Base-by-base conservation (phyloP, 495 filamentous ascomycete species). In the Tetracladium setigerum region DNA sequence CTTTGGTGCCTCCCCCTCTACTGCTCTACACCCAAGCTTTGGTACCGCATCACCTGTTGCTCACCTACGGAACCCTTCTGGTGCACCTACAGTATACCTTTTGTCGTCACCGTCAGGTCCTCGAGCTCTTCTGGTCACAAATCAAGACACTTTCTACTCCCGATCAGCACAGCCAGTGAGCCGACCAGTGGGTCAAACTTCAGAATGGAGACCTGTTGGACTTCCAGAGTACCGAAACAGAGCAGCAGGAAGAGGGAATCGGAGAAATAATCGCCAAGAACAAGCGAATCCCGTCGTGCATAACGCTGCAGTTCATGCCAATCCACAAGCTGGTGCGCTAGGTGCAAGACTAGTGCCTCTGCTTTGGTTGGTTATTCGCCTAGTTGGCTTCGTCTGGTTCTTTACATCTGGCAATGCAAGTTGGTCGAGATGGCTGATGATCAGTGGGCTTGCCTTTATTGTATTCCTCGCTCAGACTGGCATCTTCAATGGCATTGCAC, bases 351-450 rank as follows among this genome's bases (percentile, higher is more conserved):
- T 71, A 32, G 65, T 78, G 55, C 67, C 81, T 41, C 74, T 79
- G 17, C 58, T 92, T 16, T 95, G 87, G 87, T 72, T 92, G 14
- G 65, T 92, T n/a, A 64, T 87, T 38, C 79, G 87, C 27, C 63
- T 95, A 15, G 76, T 80, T 36, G 73, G 82, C 40, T 87, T 94
- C 63, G 77, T 87, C 31, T 91, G 84, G 68, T 79, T 89, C 62
- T 85, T 91, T 50, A 85, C 83, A 14, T 77, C 79, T 7, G 77
- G 79, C n/a, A 77, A 79, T 22, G 76, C 82, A 4, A 73, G 67
- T 36, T 89, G 82, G 82, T 74, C 76, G 7, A 77, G 87, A 30
- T 80, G 78, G 52, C 47, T 86, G 13, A 74, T 84, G 22, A 70
- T 91, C 30, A 65, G 74, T n/a, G 55, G 74, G 2, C 65, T 83